Conservation (phyloP, 2,329 filamentous ascomycete species). For the Capronia epimyces region DNA sequence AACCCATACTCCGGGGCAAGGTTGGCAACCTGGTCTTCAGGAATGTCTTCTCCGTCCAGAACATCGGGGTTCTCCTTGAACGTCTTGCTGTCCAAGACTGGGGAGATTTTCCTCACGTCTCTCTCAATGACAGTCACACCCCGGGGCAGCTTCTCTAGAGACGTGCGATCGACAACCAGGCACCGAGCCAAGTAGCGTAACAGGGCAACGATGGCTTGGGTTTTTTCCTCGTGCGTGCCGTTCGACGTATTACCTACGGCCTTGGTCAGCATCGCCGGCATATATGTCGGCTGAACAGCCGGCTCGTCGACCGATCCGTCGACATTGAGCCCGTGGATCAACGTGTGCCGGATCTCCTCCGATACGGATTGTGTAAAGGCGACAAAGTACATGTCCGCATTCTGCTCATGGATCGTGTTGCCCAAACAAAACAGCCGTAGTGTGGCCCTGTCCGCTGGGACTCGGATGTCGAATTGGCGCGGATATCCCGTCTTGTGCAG, state of each 20-base stretch:
- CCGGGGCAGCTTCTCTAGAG: conserved; percentile 4
- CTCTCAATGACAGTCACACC: conserved; percentile 23
- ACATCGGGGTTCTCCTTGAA: conserved; percentile 19
- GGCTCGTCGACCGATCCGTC: conserved; percentile 32
- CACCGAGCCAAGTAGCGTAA: conserved; percentile 22
- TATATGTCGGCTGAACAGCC: conserved; percentile 37
- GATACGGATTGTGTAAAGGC: conserved; percentile 30
- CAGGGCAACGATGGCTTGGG: conserved; percentile 15
- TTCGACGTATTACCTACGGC: conserved; percentile 15
- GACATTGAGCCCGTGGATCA: conserved; percentile 33
- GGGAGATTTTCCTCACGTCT: conserved; percentile 20
- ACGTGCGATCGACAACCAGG: conserved; percentile 4
- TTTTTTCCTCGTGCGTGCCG: conserved; percentile 10
- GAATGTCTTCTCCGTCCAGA: conserved; percentile 14
- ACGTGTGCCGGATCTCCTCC: conserved; percentile 10
- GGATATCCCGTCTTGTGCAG: conserved; percentile 29
- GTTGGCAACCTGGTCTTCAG: conserved; percentile 20
- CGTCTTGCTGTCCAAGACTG: conserved; percentile 13
- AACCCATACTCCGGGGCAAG: conserved; percentile 9
- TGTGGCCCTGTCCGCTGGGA: conserved; percentile 31
- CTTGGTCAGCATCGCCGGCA: conserved; percentile 34
- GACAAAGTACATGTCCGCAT: conserved; percentile 30
- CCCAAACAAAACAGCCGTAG: conserved; percentile 37
- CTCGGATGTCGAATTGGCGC: conserved; percentile 26
- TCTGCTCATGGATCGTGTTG: conserved; percentile 28